Percentiles rank a stretch among this genome's conserved stretches.
Conservation (phyloP, 352 stramenopile genomes). For the Phytophthora fragariaefolia region DNA sequence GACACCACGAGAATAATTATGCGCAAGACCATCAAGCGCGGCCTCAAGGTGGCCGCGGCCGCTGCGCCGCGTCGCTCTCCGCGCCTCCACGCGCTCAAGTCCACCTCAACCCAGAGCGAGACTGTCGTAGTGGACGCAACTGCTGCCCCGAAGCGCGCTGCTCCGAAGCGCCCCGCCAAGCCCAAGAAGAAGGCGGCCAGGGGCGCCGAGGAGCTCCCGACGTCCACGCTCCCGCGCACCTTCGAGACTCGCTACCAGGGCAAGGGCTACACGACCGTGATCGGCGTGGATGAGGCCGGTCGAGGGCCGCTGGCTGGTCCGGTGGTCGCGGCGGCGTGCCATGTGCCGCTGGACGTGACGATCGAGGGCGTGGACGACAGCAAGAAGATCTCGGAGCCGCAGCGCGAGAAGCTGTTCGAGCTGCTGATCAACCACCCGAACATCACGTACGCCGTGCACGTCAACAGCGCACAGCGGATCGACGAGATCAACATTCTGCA, state of each 20-base stretch:
- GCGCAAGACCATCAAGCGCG: constrained; percentile 35
- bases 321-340: constrained; percentile 80
- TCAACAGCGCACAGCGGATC: constrained; percentile 87
- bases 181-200: constrained; percentile 27
- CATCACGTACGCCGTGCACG: constrained; percentile 90
- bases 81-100: constrained; percentile 26
- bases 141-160: background rate
- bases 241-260: constrained; percentile 61
- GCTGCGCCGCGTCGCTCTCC: constrained; percentile 31
- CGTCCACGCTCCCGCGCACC: constrained; percentile 53
- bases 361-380: constrained; percentile 94
- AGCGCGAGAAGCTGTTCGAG: constrained; percentile 92
- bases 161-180: constrained; percentile 23
- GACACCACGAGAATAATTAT: constrained; percentile 29
- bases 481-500: constrained; percentile 99
- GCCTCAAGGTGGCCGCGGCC: constrained; percentile 26
- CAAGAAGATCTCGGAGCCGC: constrained; percentile 96
- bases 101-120: background rate
- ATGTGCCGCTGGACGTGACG: constrained; percentile 75
- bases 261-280: constrained; percentile 75
- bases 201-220: constrained; percentile 1
- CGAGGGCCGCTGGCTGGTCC: constrained; percentile 94
- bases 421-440: constrained; percentile 77
- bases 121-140: background rate
- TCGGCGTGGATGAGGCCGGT: constrained; percentile 97